Base-by-base conservation (phyloP, 2,329 filamentous ascomycete species). In the Trichophyton rubrum region DNA sequence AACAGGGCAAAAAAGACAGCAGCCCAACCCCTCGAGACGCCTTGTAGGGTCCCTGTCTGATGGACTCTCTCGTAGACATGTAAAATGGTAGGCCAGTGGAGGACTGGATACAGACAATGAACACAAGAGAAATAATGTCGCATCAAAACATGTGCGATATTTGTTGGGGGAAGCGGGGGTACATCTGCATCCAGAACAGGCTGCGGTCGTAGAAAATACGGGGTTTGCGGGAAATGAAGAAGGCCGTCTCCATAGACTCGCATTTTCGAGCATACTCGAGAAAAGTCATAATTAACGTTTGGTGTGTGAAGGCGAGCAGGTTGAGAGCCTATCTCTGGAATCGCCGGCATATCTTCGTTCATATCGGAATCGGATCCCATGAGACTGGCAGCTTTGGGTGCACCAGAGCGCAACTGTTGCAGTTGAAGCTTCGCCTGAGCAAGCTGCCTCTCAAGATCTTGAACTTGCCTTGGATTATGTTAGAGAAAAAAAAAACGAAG, bases 401-500 rank as follows among this genome's bases (percentile, higher is more conserved):
- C 75, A 68, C 85, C 82, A 33, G 86, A 84, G 59, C 84, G 84
- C 43, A 96, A 77, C 63, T 85, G 86, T 60, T 79, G 81, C 68
- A 96, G 91, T 72, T 96, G 88, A 61, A 89, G 85, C 70, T 86
- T 88, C 45, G 93, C 81, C 59, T 86, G 82, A 55, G 87, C 83
- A 68, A 96, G 83, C 74, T 96, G 91, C 73, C 90, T 93, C 75
- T 97, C 92, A 27, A 99, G 80, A 72, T 99, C 93, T 74, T 97
- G 93, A 11, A 97, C 89, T 78, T 96, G 93, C 72, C 81, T 83
- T 59, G 63, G 58, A 45, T 59, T 3, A 27, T 20, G 60, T 49
- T 60, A 61, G 43, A 51, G 20, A 33, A 24, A 33, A 49, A 45
- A 59, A 38, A 7, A 27, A 27, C 6, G 27, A 55, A 59, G 33